Percentiles rank a stretch among this genome's conserved stretches.
Conservation (phyloP, 1,284 basidiomycete genomes). For the Apiotrichum brassicae region DNA sequence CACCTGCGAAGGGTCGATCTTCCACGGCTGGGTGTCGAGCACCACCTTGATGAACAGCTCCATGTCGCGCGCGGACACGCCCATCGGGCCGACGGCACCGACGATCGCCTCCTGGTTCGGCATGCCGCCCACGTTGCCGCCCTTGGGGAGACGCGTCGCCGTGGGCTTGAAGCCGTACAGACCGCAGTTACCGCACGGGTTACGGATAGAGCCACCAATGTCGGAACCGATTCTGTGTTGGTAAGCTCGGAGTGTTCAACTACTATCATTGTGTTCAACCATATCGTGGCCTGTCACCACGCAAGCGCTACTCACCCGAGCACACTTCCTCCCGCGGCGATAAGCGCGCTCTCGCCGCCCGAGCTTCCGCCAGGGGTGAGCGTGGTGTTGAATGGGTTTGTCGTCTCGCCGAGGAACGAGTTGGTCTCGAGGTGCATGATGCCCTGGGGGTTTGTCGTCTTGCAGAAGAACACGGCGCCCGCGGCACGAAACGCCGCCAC, state of each 20-base stretch:
- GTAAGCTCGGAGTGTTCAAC: too few species aligned
- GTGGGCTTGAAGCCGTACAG: constrained; percentile 43
- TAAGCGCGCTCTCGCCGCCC: constrained; percentile 56
- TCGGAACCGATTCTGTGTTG: constrained; percentile 48
- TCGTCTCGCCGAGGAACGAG: constrained; percentile 35
- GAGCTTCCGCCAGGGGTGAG: constrained; percentile 56
- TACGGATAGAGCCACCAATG: constrained; percentile 44
- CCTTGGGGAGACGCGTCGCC: constrained; percentile 32
- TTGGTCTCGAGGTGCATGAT: constrained; percentile 34
- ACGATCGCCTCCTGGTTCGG: constrained; percentile 35
- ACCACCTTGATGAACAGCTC: constrained; percentile 35
- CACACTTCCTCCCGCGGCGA: constrained; percentile 34
- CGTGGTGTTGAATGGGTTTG: constrained; percentile 51
- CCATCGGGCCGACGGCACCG: constrained; percentile 37
- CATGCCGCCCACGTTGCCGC: constrained; percentile 33
- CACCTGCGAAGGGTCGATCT: constrained; percentile 30
- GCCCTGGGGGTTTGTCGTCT: constrained; percentile 28
- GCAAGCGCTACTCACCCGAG: constrained; percentile 13
- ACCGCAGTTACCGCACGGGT: constrained; percentile 23
- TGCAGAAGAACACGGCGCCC: constrained; percentile 25
- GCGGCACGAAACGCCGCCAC: constrained; percentile 22
- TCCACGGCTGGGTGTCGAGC: constrained; percentile 38
- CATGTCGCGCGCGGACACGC: constrained; percentile 33
- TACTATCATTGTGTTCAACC: too few species aligned
- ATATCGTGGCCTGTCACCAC: too few species aligned